Evolutionary conservation across 1,139 yeast species (phyloP), one percentile per base, ranked within the genome.

Genomic region (Magnusiomyces fungicola): DNA sequence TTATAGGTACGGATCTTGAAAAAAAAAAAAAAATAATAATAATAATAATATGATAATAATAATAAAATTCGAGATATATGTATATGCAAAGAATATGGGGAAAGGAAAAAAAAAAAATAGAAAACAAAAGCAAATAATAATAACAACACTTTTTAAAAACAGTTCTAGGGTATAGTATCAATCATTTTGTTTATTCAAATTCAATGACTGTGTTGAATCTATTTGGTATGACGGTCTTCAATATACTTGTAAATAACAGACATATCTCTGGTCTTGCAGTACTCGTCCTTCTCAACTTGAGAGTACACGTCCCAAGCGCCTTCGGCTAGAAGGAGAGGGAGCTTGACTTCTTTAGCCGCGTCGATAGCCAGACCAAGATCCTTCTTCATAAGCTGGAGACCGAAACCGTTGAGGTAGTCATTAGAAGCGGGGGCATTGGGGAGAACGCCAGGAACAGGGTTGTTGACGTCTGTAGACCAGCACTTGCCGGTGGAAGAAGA

Each of bases 401-500:
- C 75, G 57, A 79, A 79, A 0, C 83, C 83, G 38, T 80, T 80
- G 7, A 66, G 61, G 58, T 71, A 79, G 36, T 70, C 74, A 18
- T 67, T 69, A 45, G 76, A 78, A 27, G 76, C 70, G 1, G 83
- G 83, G 16, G 68, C 58, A 5, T 36, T 38, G 2, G 79, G 74
- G 53, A 73, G 72, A 9, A 73, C 75, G 3, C 78, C 79, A 0
- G 76, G 73, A 43, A 79, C 79, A 1, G 83, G 83, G 61, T 79
- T 76, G 62, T 79, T 79, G 58, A 75, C 80, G 37, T 74, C 80
- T 1, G 80, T 70, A 18, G 82, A 79, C 83, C 83, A 79, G 16
- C 78, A 69, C 57, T 77, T 74, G 37, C 83, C 83, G 5, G 82
- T 75, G n/a, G 80, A 75, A 1, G 76, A 77, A 34, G 80, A 67